Evolutionary conservation across 495 filamentous ascomycete species (phyloP).

Genomic region (Xylaria acuta): DNA sequence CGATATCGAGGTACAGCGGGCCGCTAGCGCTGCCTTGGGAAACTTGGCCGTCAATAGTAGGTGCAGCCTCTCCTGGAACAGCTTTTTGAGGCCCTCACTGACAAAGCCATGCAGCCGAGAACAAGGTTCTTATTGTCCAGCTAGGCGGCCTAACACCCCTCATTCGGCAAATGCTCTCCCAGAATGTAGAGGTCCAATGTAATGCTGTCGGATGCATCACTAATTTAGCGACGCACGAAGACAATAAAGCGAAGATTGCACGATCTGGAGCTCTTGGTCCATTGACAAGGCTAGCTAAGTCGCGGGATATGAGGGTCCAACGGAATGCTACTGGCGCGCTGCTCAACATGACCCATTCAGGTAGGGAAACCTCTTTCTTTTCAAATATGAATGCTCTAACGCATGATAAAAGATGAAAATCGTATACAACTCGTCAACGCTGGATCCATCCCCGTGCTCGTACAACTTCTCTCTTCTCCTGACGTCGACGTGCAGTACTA

Average conservation of each 20-base stretch:
- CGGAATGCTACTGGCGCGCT: slow-evolving; percentile 95
- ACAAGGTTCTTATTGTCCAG: slow-evolving; percentile 94
- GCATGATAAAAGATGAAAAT: slow-evolving; percentile 76
- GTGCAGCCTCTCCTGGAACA: slow-evolving; percentile 38
- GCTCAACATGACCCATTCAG: slow-evolving; percentile 99
- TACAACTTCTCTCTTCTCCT: slow-evolving; percentile 86
- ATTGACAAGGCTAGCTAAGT: slow-evolving; percentile 89
- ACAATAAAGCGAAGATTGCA: slow-evolving; percentile 98
- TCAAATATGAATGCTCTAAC: slow-evolving; percentile 36
- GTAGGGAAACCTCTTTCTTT: slow-evolving; percentile 55
- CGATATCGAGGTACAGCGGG: slow-evolving; percentile 96
- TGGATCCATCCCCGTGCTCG: slow-evolving; percentile 93
- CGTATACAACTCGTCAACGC: slow-evolving; percentile 96
- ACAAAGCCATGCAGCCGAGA: slow-evolving; percentile 73
- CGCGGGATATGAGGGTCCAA: slow-evolving; percentile 98
- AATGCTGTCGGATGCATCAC: slow-evolving; percentile 99
- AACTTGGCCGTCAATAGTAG: slow-evolving; percentile 97
- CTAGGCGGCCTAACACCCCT: slow-evolving; percentile 89
- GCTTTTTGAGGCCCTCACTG: slow-evolving; percentile 5
- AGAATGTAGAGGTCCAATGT: slow-evolving; percentile 99
- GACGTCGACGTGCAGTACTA: slow-evolving; percentile 99
- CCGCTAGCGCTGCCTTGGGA: slow-evolving; percentile 93
- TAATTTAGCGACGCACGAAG: slow-evolving; percentile 96
- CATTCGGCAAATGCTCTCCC: slow-evolving; percentile 97
- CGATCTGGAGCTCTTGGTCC: slow-evolving; percentile 91